These are phyloP conservation scores for Dictyostelium citrinum DNA, from an alignment of 78 protist genomes.

Conservation along the genomic window DNA sequence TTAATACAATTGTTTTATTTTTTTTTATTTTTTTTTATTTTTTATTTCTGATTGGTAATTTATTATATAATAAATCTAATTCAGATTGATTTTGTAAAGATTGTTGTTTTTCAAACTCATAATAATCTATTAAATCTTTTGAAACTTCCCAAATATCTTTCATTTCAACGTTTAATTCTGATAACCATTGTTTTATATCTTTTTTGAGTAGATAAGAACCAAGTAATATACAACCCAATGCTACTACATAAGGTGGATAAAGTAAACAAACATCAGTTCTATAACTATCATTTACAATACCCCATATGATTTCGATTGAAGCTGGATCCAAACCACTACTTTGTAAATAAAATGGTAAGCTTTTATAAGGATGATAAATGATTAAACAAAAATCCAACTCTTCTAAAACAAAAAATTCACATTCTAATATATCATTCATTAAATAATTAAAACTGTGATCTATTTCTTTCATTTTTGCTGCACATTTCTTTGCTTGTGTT, in stretches of 20 bases:
- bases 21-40: neutral
- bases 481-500: slow-evolving; percentile 75
- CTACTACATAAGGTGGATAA: slow-evolving; percentile 79
- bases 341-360: slow-evolving; percentile 40
- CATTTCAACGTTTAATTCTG: slow-evolving; percentile 78
- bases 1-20: neutral
- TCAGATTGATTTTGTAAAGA: neutral
- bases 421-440: slow-evolving; percentile 76
- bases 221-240: slow-evolving; percentile 70
- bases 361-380: slow-evolving; percentile 75
- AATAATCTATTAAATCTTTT: slow-evolving; percentile 58
- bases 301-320: slow-evolving; percentile 55
- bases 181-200: slow-evolving; percentile 74
- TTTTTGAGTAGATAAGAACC: slow-evolving; percentile 27
- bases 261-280: slow-evolving; percentile 69
- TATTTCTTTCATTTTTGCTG: slow-evolving; percentile 56
- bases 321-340: slow-evolving; percentile 52
- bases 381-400: slow-evolving; percentile 54
- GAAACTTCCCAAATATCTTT: slow-evolving; percentile 79
- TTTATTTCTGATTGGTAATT: slow-evolving; percentile 43
- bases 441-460: slow-evolving; percentile 49
- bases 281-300: slow-evolving; percentile 80
- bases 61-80: neutral
- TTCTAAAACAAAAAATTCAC: slow-evolving; percentile 81
- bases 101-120: slow-evolving; percentile 55